Conservation (phyloP, 257 asterid species). For the Vinca minor region DNA sequence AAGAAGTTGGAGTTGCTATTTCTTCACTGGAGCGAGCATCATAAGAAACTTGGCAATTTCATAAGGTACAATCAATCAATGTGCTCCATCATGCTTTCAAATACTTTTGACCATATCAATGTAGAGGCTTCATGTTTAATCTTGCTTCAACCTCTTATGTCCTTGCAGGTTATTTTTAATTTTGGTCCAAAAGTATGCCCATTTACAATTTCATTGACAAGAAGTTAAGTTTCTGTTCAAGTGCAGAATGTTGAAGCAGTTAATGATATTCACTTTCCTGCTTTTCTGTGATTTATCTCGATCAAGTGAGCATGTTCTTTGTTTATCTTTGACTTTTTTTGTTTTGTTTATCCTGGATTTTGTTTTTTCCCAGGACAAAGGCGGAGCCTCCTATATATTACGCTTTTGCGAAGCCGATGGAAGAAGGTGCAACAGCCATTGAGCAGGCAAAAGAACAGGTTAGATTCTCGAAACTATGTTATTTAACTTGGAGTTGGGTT, state of each 20-base stretch:
- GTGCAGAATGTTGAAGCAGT: conserved; percentile 69
- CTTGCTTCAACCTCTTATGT: background rate
- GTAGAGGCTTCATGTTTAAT: no score
- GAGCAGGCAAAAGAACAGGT: conserved; percentile 79
- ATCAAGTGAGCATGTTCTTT: conserved; percentile 17
- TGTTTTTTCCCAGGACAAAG: conserved; percentile 63
- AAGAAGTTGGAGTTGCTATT: conserved; percentile 89
- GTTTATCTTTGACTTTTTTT: conserved; percentile 28
- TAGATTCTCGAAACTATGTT: conserved; percentile 13
- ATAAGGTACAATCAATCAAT: conserved; percentile 48
- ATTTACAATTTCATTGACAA: conserved; percentile 98
- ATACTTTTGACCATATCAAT: background rate
- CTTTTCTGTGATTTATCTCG: conserved; percentile 33
- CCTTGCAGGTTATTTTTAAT: conserved; percentile 90
- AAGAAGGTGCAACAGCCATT: conserved; percentile 31
- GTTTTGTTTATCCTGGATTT: conserved; percentile 23
- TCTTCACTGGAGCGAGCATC: conserved; percentile 98
- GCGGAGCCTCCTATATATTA: conserved; percentile 88
- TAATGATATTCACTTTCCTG: conserved; percentile 29
- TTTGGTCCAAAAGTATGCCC: conserved; percentile 96
- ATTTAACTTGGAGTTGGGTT: background rate
- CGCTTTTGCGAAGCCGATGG: conserved; percentile 66
- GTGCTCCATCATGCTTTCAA: conserved; percentile 8
- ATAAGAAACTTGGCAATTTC: conserved; percentile 91
- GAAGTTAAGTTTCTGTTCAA: conserved; percentile 90